Percentiles rank a stretch among this genome's conserved stretches.
Conservation (phyloP, 2,329 filamentous ascomycete genomes). For the Claviceps humidiphila region DNA sequence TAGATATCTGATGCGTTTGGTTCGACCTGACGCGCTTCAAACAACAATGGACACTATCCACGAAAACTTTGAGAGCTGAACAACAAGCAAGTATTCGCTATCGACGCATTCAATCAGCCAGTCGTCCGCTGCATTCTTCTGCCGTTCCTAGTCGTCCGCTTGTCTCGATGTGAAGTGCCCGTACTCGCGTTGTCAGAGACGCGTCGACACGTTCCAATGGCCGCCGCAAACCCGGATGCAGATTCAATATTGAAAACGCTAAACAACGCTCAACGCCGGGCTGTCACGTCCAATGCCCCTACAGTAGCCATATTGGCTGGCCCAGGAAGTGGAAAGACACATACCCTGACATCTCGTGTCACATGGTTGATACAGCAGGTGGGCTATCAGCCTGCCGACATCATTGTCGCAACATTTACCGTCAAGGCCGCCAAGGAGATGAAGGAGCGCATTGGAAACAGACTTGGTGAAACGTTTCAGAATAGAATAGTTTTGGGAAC, state of each 20-base stretch:
- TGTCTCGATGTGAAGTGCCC: background rate
- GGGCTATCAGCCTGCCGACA: conserved; percentile 66
- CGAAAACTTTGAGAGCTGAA: background rate
- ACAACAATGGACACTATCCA: too few species aligned
- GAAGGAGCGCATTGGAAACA: conserved; percentile 69
- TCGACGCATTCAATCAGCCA: background rate
- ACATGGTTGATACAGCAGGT: conserved; percentile 70
- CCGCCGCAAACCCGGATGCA: conserved; percentile 10
- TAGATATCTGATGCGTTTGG: background rate
- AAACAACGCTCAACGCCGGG: conserved; percentile 41
- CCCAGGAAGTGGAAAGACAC: conserved; percentile 75
- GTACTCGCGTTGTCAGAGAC: conserved; percentile 4
- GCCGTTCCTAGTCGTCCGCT: background rate
- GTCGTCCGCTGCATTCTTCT: background rate
- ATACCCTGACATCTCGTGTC: conserved; percentile 84
- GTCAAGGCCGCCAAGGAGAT: conserved; percentile 91
- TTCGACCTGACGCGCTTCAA: background rate
- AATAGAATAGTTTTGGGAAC: conserved; percentile 76
- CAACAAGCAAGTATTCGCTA: background rate
- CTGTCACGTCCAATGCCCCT: conserved; percentile 37
- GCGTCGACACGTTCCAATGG: conserved; percentile 15
- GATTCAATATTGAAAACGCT: conserved; percentile 31
- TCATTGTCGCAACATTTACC: conserved; percentile 93
- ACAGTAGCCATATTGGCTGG: conserved; percentile 56
- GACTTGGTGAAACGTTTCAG: conserved; percentile 67